phyloP scores from a whole-genome alignment of 805 yeast genomes.

The Teunomyces aglyptinius region DNA sequence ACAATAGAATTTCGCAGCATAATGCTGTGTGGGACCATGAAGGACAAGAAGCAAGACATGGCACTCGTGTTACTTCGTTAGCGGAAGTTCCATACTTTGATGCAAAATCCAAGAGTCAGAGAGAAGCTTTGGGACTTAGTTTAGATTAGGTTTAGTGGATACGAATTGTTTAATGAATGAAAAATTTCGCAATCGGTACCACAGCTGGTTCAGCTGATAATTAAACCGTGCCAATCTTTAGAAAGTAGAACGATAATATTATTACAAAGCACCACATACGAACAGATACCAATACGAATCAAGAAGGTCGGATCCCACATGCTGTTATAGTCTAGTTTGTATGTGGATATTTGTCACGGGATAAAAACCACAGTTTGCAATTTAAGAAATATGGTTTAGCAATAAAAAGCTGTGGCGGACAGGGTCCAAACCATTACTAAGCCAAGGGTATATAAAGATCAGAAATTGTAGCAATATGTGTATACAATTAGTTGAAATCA shows the following conservation, averaged over 20 bases:
- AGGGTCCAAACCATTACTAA: background rate
- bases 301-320: too few species aligned
- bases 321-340: background rate
- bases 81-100: conserved; percentile 56
- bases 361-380: background rate
- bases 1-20: conserved; percentile 56
- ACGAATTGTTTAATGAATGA: background rate
- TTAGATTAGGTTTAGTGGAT: conserved; percentile 14
- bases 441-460: background rate
- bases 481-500: background rate
- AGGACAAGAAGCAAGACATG: conserved; percentile 46
- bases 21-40: conserved; percentile 54
- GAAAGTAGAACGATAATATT: too few species aligned
- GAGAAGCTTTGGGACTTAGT: conserved; percentile 47
- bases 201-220: too few species aligned
- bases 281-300: too few species aligned
- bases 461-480: background rate
- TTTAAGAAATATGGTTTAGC: background rate
- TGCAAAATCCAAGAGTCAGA: conserved; percentile 48
- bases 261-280: too few species aligned
- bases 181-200: too few species aligned
- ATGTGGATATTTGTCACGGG: background rate
- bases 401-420: background rate
- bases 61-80: conserved; percentile 48
- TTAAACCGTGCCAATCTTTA: too few species aligned